A percentile compares a stretch with the other conserved stretches of the same genome.
Evolutionary conservation across 1,139 yeast genomes (phyloP).

Genomic region (Saccharomyces hybrid): DNA sequence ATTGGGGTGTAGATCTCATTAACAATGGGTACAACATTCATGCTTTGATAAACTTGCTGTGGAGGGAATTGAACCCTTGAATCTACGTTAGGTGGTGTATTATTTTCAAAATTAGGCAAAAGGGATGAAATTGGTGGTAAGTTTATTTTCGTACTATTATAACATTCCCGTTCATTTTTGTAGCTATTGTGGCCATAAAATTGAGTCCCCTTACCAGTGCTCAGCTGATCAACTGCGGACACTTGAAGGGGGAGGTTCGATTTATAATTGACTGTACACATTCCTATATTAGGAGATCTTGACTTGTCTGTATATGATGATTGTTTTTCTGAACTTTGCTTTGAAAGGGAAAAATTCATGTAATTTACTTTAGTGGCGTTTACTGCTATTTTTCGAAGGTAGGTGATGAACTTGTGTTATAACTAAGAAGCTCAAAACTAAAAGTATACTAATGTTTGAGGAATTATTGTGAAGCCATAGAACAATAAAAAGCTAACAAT

Average conservation of each 20-base stretch:
- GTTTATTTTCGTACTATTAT: background rate
- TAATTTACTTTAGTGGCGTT: background rate
- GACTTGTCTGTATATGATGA: background rate
- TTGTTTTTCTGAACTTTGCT: background rate
- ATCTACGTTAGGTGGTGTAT: background rate
- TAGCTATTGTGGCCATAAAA: background rate
- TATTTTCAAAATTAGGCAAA: background rate
- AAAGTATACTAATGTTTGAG: background rate
- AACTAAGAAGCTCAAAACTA: background rate
- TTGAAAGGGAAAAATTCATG: background rate
- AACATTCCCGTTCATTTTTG: background rate
- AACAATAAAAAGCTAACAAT: background rate
- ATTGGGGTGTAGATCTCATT: background rate
- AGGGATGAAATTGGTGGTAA: background rate
- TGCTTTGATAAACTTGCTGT: background rate
- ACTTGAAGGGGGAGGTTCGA: background rate
- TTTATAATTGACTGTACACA: background rate
- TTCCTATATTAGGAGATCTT: background rate
- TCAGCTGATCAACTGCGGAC: background rate
- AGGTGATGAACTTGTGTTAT: background rate
- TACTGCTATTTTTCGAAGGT: background rate
- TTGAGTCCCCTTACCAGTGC: background rate
- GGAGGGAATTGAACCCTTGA: background rate
- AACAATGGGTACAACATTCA: background rate
- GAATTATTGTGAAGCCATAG: background rate